Evolutionary conservation across 1,284 basidiomycete species (phyloP).

Genomic region (Cystobasidiaceae sp.): DNA sequence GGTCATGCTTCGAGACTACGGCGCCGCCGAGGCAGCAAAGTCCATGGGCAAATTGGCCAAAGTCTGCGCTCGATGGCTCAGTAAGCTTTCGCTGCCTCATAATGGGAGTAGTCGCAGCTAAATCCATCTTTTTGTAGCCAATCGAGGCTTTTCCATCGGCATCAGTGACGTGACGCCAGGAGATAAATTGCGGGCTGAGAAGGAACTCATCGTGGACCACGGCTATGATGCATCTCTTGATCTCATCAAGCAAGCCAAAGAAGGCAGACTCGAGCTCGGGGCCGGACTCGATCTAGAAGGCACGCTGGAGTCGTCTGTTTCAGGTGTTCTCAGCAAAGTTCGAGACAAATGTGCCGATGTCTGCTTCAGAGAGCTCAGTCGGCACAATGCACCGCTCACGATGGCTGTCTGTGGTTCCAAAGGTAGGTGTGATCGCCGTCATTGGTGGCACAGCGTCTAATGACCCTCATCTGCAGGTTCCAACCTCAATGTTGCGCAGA

Average conservation of each 20-base stretch:
- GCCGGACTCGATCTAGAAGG: slow-evolving; percentile 96
- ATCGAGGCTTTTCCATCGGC: slow-evolving; percentile 95
- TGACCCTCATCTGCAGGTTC: slow-evolving; percentile 61
- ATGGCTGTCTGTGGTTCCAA: slow-evolving; percentile 99
- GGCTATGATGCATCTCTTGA: slow-evolving; percentile 85
- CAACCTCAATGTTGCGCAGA: slow-evolving; percentile 98
- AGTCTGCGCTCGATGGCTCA: slow-evolving; percentile 87
- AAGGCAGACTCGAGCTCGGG: slow-evolving; percentile 88
- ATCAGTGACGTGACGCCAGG: slow-evolving; percentile 99
- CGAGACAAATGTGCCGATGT: slow-evolving; percentile 94
- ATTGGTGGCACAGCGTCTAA: background rate
- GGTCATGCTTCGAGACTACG: slow-evolving; percentile 95
- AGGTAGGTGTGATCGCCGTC: slow-evolving; percentile 53
- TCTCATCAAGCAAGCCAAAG: slow-evolving; percentile 82
- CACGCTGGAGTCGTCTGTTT: slow-evolving; percentile 92
- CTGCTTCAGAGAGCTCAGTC: slow-evolving; percentile 94
- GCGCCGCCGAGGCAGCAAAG: slow-evolving; percentile 83
- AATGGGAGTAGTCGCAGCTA: background rate
- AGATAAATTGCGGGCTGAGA: slow-evolving; percentile 68
- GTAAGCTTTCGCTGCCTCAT: slow-evolving; percentile 51
- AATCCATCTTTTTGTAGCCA: slow-evolving; percentile 58
- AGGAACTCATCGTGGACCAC: slow-evolving; percentile 78
- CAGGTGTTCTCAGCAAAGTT: slow-evolving; percentile 85
- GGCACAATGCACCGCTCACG: slow-evolving; percentile 93
- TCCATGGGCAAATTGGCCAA: slow-evolving; percentile 98